Conservation (phyloP, 2,329 filamentous ascomycete species). For the Verticillium dahliae region DNA sequence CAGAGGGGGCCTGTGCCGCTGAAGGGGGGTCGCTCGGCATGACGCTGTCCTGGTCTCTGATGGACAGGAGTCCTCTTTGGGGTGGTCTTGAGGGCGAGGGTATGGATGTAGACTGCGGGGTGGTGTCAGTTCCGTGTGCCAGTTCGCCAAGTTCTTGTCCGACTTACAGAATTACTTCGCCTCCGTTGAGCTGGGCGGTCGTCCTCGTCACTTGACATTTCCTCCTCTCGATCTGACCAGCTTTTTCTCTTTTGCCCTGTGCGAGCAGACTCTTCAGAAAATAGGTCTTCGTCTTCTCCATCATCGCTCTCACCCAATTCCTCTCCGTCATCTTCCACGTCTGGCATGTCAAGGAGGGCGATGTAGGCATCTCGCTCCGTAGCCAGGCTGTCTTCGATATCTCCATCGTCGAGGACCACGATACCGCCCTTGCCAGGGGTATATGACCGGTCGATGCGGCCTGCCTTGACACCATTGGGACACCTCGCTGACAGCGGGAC, state of each 20-base stretch:
- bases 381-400: constrained; percentile 77
- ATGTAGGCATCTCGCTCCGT: constrained; percentile 76
- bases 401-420: constrained; percentile 91
- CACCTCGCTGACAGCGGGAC: constrained; percentile 43
- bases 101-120: constrained; percentile 55
- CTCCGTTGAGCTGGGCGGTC: constrained; percentile 72
- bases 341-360: constrained; percentile 84
- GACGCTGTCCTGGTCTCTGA: neutral
- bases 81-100: constrained; percentile 54
- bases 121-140: constrained; percentile 11
- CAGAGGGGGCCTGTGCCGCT: constrained; percentile 59
- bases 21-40: constrained; percentile 51
- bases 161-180: constrained; percentile 77
- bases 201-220: constrained; percentile 66
- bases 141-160: neutral
- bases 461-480: constrained; percentile 62
- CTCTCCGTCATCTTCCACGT: constrained; percentile 69
- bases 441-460: constrained; percentile 66
- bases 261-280: constrained; percentile 33
- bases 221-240: constrained; percentile 64
- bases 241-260: constrained; percentile 72
- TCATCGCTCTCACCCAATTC: constrained; percentile 53
- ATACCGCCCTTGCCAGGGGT: constrained; percentile 78
- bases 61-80: constrained; percentile 52
- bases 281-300: constrained; percentile 45